phyloP scores from a whole-genome alignment of 1,284 basidiomycete species.

The Leucoagaricus sp. region DNA sequence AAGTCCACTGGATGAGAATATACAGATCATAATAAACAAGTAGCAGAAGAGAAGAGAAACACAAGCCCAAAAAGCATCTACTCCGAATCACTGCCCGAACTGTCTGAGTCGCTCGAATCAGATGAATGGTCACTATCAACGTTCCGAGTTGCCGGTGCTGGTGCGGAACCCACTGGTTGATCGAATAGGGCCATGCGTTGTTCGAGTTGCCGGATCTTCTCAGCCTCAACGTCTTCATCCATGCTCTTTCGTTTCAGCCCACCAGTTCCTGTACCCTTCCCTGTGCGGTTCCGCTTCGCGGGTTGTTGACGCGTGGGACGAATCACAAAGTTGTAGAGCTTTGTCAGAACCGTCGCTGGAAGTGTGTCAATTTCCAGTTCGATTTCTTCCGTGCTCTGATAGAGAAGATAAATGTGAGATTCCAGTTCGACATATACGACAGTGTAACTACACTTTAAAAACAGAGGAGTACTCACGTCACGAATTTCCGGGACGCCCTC shows the following conservation, averaged over 20 bases:
- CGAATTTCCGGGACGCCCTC: constrained; percentile 86
- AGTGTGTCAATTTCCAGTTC: constrained; percentile 94
- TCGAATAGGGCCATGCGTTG: constrained; percentile 79
- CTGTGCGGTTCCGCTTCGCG: constrained; percentile 63
- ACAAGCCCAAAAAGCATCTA: constrained; percentile 35
- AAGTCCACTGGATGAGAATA: constrained; percentile 18
- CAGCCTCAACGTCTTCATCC: constrained; percentile 87
- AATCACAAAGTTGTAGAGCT: constrained; percentile 93
- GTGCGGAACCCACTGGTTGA: constrained; percentile 43
- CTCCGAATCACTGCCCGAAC: constrained; percentile 82
- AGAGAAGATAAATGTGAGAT: constrained; percentile 12
- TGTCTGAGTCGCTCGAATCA: constrained; percentile 75
- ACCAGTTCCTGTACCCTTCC: constrained; percentile 81
- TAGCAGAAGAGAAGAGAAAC: constrained; percentile 15
- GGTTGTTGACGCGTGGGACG: constrained; percentile 61
- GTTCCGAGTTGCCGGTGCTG: constrained; percentile 38
- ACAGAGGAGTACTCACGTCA: constrained; percentile 62
- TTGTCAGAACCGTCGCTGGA: constrained; percentile 80
- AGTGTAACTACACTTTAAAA: constrained; percentile 1
- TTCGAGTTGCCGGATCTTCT: constrained; percentile 88
- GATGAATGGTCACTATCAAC: constrained; percentile 74
- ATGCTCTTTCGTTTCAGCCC: constrained; percentile 89
- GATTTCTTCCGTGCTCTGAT: constrained; percentile 91
- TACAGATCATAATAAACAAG: constrained; percentile 18
- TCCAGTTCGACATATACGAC: constrained; percentile 16